Percentiles rank a stretch among this genome's conserved stretches.
Conservation (phyloP, 1,284 basidiomycete genomes). For the Ganoderma lingzhi region DNA sequence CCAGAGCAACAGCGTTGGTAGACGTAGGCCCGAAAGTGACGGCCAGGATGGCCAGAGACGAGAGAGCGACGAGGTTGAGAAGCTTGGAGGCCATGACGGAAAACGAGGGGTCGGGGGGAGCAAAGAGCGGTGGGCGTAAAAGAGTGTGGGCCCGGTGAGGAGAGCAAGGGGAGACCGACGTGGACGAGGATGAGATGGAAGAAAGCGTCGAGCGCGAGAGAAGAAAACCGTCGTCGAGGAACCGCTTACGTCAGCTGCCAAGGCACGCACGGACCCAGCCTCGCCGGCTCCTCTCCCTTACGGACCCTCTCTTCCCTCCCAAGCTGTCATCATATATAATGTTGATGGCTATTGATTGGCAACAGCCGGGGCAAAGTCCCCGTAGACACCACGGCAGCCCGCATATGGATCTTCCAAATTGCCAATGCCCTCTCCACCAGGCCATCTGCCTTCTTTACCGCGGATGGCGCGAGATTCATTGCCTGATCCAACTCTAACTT, state of each 20-base stretch:
- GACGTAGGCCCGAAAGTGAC: slow-evolving; percentile 55
- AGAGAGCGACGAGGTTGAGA: slow-evolving; percentile 63
- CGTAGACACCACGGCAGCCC: not conserved
- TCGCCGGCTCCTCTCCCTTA: slow-evolving; percentile 2
- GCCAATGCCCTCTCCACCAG: not conserved
- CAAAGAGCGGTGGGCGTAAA: slow-evolving; percentile 38
- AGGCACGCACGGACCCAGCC: slow-evolving; percentile 33
- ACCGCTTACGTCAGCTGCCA: slow-evolving; percentile 36
- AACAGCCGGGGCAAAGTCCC: slow-evolving; percentile 1
- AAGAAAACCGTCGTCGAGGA: slow-evolving; percentile 31
- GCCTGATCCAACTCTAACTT: not conserved
- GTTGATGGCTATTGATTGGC: not conserved
- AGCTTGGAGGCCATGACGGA: slow-evolving; percentile 62
- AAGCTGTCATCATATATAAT: not conserved
- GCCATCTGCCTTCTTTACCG: not conserved
- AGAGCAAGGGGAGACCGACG: slow-evolving; percentile 34
- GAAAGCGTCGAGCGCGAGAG: slow-evolving; percentile 29
- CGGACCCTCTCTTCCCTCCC: not conserved
- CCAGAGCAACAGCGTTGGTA: slow-evolving; percentile 59
- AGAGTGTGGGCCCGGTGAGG: slow-evolving; percentile 44
- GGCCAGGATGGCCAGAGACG: slow-evolving; percentile 64
- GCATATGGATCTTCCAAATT: not conserved
- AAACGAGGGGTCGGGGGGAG: slow-evolving; percentile 25
- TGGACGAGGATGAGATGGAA: slow-evolving; percentile 27
- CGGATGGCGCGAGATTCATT: not conserved